phyloP scores from a whole-genome alignment of 176 grass and related monocot species.

The Leersia perrieri region DNA sequence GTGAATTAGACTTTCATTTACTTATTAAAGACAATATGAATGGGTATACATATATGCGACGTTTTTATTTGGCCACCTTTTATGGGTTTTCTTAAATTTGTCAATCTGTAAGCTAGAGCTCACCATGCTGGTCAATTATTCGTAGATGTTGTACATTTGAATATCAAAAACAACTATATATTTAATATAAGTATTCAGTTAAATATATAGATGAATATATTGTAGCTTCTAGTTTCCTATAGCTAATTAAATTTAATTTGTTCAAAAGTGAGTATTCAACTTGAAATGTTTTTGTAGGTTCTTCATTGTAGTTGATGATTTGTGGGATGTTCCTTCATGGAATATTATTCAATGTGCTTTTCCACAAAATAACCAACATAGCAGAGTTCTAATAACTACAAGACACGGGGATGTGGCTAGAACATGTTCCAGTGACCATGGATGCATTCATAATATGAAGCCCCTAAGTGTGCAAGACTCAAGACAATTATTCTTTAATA shows the following conservation, averaged over 20 bases:
- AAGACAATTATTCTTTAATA: background rate
- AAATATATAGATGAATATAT: background rate
- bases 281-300: background rate
- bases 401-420: background rate
- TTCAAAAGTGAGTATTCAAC: background rate
- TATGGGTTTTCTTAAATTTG: background rate
- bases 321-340: conserved; percentile 19
- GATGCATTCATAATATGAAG: background rate
- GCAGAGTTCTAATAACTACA: background rate
- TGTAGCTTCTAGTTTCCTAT: background rate
- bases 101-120: background rate
- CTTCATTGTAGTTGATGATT: conserved; percentile 6
- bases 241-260: background rate
- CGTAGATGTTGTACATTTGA: background rate
- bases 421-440: background rate
- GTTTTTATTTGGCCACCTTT: background rate
- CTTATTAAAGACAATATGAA: background rate
- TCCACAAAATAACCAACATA: background rate
- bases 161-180: background rate
- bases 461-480: background rate
- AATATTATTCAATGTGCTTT: background rate
- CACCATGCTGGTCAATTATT: background rate
- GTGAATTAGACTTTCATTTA: background rate
- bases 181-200: background rate
- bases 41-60: background rate